Evolutionary conservation across 345 rosid species (phyloP), one percentile per base, ranked within the genome.

Genomic region (Physaria fendleri): DNA sequence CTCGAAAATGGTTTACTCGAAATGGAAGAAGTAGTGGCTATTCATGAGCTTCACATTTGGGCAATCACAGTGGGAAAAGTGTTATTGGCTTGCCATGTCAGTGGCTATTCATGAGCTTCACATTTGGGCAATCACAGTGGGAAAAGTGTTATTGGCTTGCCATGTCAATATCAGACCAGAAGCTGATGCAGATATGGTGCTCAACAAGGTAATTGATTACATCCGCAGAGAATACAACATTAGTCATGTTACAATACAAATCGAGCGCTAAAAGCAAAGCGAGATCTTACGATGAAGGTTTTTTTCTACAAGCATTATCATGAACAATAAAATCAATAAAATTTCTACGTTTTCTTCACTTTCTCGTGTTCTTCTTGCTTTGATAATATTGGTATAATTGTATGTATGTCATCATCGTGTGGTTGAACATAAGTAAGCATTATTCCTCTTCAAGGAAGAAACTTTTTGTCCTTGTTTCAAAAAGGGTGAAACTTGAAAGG

Each of bases 1-100:
- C 68, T 84, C 39, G 73, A 71, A 59, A 68, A 45, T 18, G 82
- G 73, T n/a, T 44, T 88, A n/a, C 71, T 64, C 40, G 38, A 68
- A 14, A 74, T 85, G 4, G 30, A 58, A 21, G 88, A 87, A 20
- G 85, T 85, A 42, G 54, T 38, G 22, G 64, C 55, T 8, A 25
- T 88, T 60, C 85, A 78, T 56, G 92, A 78, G 64, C 76, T 88
- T 47, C 96, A 83, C 41, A 73, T 83, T 33, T 85, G 96, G 90
- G 76, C 84, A 1, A 72, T 83, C 16, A 85, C 89, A 2, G 49
- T 38, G 0, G 86, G 82, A 29, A 81, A 78, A 70, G 10, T 47
- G 38, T 77, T 77, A 3, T 47, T 81, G 65, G 74, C 86, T 62
- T 82, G 93, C 71, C 93, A 81, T 77, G 83, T 78, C 23, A 42